phyloP scores from a whole-genome alignment of 208 protist species.

The Zelonia costaricensis region DNA sequence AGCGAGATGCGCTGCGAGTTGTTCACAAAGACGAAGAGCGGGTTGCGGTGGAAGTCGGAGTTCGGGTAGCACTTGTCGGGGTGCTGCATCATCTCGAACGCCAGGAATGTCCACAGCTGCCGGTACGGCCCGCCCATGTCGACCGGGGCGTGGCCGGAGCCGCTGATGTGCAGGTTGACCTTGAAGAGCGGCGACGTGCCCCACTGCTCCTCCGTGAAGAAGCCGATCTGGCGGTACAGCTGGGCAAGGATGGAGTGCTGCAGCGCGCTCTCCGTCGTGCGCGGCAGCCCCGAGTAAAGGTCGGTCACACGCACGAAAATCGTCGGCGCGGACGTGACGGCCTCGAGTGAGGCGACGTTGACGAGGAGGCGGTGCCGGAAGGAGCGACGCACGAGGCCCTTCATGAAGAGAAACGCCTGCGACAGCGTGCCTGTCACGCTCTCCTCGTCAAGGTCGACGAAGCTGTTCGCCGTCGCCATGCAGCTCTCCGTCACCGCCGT shows the following conservation, averaged over 20 bases:
- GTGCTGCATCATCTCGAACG: constrained; percentile 87
- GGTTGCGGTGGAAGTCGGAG: constrained; percentile 84
- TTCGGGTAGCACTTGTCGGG: constrained; percentile 86
- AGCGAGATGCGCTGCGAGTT: constrained; percentile 84
- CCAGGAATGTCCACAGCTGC: constrained; percentile 89
- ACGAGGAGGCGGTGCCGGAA: constrained; percentile 77
- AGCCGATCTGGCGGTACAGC: constrained; percentile 88
- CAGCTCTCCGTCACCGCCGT: constrained; percentile 85
- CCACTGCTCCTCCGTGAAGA: constrained; percentile 68
- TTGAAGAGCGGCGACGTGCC: constrained; percentile 75
- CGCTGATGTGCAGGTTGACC: constrained; percentile 81
- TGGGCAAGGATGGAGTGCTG: constrained; percentile 82
- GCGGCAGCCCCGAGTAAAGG: constrained; percentile 73
- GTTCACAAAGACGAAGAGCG: constrained; percentile 85
- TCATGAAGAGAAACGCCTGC: constrained; percentile 77
- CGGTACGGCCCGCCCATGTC: constrained; percentile 91
- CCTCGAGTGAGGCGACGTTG: constrained; percentile 67
- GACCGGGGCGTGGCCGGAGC: constrained; percentile 72
- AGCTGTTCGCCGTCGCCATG: constrained; percentile 85
- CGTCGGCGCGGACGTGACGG: constrained; percentile 31
- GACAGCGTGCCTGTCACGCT: constrained; percentile 66
- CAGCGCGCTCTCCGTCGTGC: constrained; percentile 73
- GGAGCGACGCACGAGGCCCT: constrained; percentile 77
- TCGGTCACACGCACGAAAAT: constrained; percentile 81
- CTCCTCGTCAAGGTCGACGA: constrained; percentile 84